Conservation (phyloP, 768 basidiomycete genomes). For the Lactarius hengduanensis region DNA sequence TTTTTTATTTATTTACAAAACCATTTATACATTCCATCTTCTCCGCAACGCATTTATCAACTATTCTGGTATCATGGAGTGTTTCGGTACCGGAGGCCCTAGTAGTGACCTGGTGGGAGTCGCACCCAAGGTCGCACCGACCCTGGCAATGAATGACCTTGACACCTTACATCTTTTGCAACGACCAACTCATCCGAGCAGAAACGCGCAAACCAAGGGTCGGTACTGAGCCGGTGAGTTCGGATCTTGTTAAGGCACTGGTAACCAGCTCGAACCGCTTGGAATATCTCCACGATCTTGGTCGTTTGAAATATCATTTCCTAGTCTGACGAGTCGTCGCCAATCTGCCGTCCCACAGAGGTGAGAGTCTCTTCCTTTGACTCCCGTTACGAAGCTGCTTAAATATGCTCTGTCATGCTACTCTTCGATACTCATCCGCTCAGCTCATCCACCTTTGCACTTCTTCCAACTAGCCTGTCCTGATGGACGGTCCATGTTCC, state of each 20-base stretch:
- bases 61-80: no score
- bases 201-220: neutral
- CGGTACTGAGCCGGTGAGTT: conserved; percentile 27
- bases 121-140: neutral
- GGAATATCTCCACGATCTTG: neutral
- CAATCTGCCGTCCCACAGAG: no score
- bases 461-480: neutral
- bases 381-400: conserved; percentile 10
- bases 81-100: neutral
- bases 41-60: no score
- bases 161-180: conserved; percentile 3
- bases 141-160: neutral
- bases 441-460: conserved; percentile 15
- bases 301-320: conserved; percentile 15
- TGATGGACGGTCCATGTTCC: conserved; percentile 79
- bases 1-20: no score
- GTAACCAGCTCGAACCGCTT: conserved; percentile 19
- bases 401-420: conserved; percentile 27
- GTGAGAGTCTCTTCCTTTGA: no score
- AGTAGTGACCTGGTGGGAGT: neutral
- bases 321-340: neutral
- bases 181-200: conserved; percentile 10
- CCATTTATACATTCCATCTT: no score
- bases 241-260: conserved; percentile 30
- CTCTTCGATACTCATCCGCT: conserved; percentile 23